Conservation (phyloP, 2,329 filamentous ascomycete genomes). For the Thelonectria blattea region DNA sequence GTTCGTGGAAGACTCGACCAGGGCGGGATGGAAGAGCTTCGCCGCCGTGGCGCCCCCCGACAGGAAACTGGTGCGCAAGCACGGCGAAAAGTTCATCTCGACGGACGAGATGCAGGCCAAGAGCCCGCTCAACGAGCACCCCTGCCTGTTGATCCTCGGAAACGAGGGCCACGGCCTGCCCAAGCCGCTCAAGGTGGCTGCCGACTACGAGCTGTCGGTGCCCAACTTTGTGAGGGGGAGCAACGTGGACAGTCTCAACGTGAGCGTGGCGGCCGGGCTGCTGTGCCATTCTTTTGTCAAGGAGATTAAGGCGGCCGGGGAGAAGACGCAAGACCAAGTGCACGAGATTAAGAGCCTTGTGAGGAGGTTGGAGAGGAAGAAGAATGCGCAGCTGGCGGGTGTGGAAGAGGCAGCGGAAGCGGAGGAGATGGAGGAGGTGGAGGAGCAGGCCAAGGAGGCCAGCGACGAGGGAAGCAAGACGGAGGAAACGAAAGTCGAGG, state of each 20-base stretch:
- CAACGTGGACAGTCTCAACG: constrained; percentile 88
- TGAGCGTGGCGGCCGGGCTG: constrained; percentile 84
- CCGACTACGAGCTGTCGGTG: constrained; percentile 72
- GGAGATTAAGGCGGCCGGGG: constrained; percentile 26
- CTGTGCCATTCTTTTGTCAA: constrained; percentile 73
- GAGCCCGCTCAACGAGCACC: constrained; percentile 63
- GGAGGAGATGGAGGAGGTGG: constrained; percentile 3
- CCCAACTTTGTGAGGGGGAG: constrained; percentile 57
- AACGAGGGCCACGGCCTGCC: constrained; percentile 79
- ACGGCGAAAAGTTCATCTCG: constrained; percentile 54
- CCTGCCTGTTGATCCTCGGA: constrained; percentile 82
- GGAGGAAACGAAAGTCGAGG: constrained; percentile 1
- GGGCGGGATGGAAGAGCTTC: constrained; percentile 82
- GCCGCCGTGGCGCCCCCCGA: constrained; percentile 67
- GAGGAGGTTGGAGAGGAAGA: not conserved
- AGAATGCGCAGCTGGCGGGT: not conserved
- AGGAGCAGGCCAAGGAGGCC: constrained; percentile 2
- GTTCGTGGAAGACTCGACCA: constrained; percentile 73
- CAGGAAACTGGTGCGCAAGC: constrained; percentile 41
- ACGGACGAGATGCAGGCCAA: constrained; percentile 54
- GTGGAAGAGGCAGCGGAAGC: constrained; percentile 5
- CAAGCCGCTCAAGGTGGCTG: constrained; percentile 66
- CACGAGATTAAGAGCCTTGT: constrained; percentile 6
- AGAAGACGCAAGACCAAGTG: constrained; percentile 14
- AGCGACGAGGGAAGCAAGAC: constrained; percentile 5